Conservation (phyloP, 495 filamentous ascomycete genomes). For the Aspergillus haitiensis region DNA sequence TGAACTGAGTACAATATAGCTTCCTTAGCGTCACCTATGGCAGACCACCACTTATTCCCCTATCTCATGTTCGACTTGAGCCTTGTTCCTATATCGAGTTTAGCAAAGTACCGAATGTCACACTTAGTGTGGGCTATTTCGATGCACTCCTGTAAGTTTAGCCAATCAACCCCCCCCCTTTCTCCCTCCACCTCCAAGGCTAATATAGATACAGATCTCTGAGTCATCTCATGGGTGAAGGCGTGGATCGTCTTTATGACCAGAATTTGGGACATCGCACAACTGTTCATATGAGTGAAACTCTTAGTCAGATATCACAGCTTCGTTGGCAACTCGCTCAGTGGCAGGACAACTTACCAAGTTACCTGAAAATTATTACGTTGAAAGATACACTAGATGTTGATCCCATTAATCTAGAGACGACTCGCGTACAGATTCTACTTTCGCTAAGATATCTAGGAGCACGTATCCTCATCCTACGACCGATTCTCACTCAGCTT, state of each 20-base stretch:
- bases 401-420: not conserved
- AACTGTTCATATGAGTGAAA: not conserved
- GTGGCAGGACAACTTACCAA: constrained; percentile 9
- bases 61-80: constrained; percentile 8
- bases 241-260: not conserved
- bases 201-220: not conserved
- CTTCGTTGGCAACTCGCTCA: constrained; percentile 4
- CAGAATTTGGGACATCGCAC: not conserved
- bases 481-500: not conserved
- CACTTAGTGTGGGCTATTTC: not conserved
- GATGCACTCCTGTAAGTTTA: not conserved
- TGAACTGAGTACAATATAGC: not conserved
- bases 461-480: not conserved
- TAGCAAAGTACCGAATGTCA: constrained; percentile 1
- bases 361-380: constrained; percentile 1
- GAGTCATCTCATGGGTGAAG: constrained; percentile 6
- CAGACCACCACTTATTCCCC: constrained; percentile 3
- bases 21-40: constrained; percentile 5
- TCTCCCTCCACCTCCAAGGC: no score
- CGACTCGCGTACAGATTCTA: constrained; percentile 1
- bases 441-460: constrained; percentile 9
- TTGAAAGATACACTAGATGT: not conserved
- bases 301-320: not conserved
- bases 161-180: no score
- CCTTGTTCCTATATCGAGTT: not conserved